These are phyloP conservation scores for Kwoniella shandongensis DNA, from an alignment of 768 basidiomycete genomes.

Conservation along the genomic window DNA sequence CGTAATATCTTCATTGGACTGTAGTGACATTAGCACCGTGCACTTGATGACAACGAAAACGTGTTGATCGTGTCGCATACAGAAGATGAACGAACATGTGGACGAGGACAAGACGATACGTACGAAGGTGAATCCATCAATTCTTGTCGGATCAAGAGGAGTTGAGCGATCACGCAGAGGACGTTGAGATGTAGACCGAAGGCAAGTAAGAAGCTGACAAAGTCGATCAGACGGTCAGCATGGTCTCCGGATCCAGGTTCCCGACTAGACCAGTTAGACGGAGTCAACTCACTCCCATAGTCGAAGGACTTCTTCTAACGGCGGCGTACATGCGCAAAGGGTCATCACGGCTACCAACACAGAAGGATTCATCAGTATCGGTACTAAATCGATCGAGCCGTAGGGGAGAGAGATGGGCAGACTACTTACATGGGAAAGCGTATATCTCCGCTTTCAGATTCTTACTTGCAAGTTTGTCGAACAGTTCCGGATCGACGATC, in stretches of 20 bases:
- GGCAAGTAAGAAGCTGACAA: conserved; percentile 71
- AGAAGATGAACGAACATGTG: no score
- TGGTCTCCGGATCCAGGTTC: no score
- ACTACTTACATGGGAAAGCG: conserved; percentile 84
- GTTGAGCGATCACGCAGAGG: conserved; percentile 92
- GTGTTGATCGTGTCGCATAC: no score
- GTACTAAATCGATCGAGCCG: neutral
- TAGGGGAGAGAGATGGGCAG: neutral
- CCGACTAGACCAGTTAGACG: no score
- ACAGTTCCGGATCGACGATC: conserved; percentile 85
- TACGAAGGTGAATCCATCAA: conserved; percentile 85
- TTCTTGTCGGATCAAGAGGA: conserved; percentile 83
- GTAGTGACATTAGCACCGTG: no score
- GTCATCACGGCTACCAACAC: conserved; percentile 76
- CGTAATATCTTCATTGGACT: conserved; percentile 94
- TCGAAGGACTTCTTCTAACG: conserved; percentile 87
- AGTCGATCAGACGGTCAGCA: neutral
- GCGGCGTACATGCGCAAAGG: conserved; percentile 93
- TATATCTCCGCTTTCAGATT: conserved; percentile 95
- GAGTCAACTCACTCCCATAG: conserved; percentile 72
- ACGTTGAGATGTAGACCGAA: conserved; percentile 97
- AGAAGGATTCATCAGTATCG: neutral
- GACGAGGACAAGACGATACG: no score
- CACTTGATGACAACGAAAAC: no score
- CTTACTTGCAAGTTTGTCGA: conserved; percentile 74